A percentile compares a stretch with the other conserved stretches of the same genome.
phyloP scores from a whole-genome alignment of 768 basidiomycete species.

The Boletus sp. region DNA sequence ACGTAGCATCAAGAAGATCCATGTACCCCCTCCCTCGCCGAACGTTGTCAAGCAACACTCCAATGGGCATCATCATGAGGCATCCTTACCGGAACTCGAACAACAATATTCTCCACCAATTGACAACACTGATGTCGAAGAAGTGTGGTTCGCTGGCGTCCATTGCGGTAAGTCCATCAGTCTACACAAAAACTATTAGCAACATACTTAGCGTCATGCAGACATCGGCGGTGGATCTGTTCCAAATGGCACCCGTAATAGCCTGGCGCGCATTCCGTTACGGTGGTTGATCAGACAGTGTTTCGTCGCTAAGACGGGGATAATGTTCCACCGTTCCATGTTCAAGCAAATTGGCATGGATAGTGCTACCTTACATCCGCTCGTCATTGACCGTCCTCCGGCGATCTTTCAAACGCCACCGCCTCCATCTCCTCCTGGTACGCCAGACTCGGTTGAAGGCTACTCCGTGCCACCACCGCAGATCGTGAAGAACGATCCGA shows the following conservation, averaged over 20 bases:
- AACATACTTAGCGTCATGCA: slow-evolving; percentile 23
- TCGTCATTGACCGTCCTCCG: slow-evolving; percentile 42
- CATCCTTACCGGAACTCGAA: slow-evolving; percentile 38
- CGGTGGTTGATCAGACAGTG: slow-evolving; percentile 78
- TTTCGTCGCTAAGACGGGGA: slow-evolving; percentile 54
- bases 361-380: slow-evolving; percentile 43
- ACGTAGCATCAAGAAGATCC: slow-evolving; percentile 27
- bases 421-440: slow-evolving; percentile 9
- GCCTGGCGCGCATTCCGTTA: slow-evolving; percentile 67
- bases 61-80: slow-evolving; percentile 8
- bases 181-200: background rate
- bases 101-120: slow-evolving; percentile 35
- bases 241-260: slow-evolving; percentile 52
- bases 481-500: slow-evolving; percentile 9
- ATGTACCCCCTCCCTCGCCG: background rate
- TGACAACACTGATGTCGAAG: slow-evolving; percentile 56
- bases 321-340: slow-evolving; percentile 51
- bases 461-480: slow-evolving; percentile 15
- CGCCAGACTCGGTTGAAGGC: slow-evolving; percentile 12
- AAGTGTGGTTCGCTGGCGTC: slow-evolving; percentile 81
- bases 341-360: slow-evolving; percentile 48
- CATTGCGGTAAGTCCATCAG: slow-evolving; percentile 56
- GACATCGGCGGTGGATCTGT: slow-evolving; percentile 78
- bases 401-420: slow-evolving; percentile 30
- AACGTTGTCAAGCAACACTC: background rate